Percentiles rank a stretch among this genome's conserved stretches.
Evolutionary conservation across 306 rosid genomes (phyloP).

Genomic region (Prinsepia uniflora): DNA sequence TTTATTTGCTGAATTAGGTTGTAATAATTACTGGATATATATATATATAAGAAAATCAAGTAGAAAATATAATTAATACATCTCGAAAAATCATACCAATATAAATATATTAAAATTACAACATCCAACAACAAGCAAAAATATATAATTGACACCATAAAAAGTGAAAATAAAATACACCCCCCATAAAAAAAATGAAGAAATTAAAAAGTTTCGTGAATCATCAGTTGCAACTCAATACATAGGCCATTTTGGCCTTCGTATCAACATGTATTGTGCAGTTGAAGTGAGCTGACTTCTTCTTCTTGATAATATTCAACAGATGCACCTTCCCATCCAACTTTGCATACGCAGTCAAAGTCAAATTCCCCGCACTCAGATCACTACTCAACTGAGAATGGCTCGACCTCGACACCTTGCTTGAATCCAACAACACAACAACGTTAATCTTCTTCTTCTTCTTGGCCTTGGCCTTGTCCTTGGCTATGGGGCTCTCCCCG

Average conservation of each 20-base stretch:
- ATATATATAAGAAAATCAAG: not conserved
- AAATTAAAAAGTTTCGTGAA: not conserved
- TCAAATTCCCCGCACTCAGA: constrained; percentile 21
- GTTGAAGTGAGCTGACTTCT: constrained; percentile 25
- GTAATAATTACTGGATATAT: no score
- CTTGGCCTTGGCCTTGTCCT: constrained; percentile 22
- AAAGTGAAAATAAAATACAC: no score
- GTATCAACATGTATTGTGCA: constrained; percentile 30
- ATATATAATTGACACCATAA: not conserved
- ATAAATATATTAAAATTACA: not conserved
- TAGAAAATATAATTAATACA: not conserved
- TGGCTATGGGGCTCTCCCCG: constrained; percentile 21
- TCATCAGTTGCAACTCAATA: constrained; percentile 33
- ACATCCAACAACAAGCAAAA: not conserved
- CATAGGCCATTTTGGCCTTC: constrained; percentile 11
- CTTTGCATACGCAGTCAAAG: constrained; percentile 27
- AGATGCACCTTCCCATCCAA: constrained; percentile 34
- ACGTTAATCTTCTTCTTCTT: constrained; percentile 26
- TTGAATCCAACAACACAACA: constrained; percentile 16
- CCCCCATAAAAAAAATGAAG: not conserved
- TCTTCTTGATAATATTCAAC: constrained; percentile 32
- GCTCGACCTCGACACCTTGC: constrained; percentile 12
- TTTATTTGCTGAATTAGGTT: no score
- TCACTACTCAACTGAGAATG: constrained; percentile 27
- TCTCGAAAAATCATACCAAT: not conserved